Evolutionary conservation across 2,329 filamentous ascomycete genomes (phyloP), one percentile per base, ranked within the genome.

Genomic region (Aspergillus brasiliensis): DNA sequence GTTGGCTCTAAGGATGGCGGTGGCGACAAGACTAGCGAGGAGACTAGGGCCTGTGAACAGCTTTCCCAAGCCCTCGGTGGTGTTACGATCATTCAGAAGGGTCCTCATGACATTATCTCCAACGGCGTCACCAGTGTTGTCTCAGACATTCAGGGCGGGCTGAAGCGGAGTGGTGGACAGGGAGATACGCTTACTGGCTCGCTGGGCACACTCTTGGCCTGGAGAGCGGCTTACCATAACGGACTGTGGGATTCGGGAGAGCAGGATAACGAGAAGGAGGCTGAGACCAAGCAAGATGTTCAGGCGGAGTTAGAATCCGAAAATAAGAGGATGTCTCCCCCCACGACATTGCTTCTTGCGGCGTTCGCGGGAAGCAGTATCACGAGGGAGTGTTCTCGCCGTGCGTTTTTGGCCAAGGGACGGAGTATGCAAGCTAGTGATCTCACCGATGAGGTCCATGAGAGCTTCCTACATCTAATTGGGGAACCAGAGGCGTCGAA

Each of bases 181-280:
- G 95, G 95, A 1, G 95, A 99, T 78, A 98, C 95, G 3, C 80
- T 99, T 65, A 98, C 95, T 0, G 95, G 95, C 1, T 88, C 88
- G 34, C 80, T 99, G 65, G 95, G 91, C 1, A 98, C 95, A 3
- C 87, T 99, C 66, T 77, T 98, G 64, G 93, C 87, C 1, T 99
- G 94, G 88, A 84, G 94, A 62, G 88, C 88, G 73, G 92, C 92
- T 21, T 99, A 99, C 75, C 81, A 92, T 56, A 91, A 97, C 59
- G 83, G 83, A 27, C 76, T 97, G 3, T 98, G 94, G 94, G 87
- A 86, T 27, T 71, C 70, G 0, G 71, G 69, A 1, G 75, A 75
- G 63, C 66, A 72, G 23, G 69, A 74, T 1, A 69, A 69, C 49
- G 61, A 65, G n/a, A 71, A 71, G 42, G 68, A 67, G 55, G 71